Evolutionary conservation across 768 basidiomycete species (phyloP).

Genomic region (Boletus insuetus): DNA sequence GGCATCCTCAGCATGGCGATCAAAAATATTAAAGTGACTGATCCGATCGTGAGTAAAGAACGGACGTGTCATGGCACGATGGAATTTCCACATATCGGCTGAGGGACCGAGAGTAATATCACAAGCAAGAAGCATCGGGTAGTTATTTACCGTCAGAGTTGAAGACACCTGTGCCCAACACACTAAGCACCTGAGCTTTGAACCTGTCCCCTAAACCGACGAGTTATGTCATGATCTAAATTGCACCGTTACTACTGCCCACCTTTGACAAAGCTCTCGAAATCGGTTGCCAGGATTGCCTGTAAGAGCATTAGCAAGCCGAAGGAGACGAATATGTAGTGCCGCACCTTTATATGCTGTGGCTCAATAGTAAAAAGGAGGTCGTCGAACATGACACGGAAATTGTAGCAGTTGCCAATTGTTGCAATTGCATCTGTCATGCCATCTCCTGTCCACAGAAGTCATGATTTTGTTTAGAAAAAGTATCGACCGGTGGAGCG

Average conservation of each 20-base stretch:
- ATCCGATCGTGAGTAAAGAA: conserved; percentile 62
- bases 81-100: conserved; percentile 59
- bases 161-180: conserved; percentile 66
- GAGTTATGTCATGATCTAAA: not conserved
- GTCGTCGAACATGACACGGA: conserved; percentile 45
- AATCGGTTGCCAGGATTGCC: conserved; percentile 53
- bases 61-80: conserved; percentile 62
- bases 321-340: not conserved
- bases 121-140: too few relatives aligned
- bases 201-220: conserved; percentile 33
- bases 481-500: not conserved
- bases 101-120: conserved; percentile 9
- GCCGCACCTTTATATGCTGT: conserved; percentile 47
- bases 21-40: conserved; percentile 59
- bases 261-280: conserved; percentile 61
- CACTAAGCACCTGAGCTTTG: conserved; percentile 40
- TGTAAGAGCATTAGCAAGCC: conserved; percentile 2
- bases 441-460: conserved; percentile 39
- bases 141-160: conserved; percentile 55
- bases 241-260: not conserved
- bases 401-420: conserved; percentile 44
- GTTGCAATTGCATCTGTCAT: conserved; percentile 33
- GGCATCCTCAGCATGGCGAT: conserved; percentile 47
- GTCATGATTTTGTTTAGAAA: not conserved
- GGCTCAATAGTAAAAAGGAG: conserved; percentile 48